Evolutionary conservation across 2,329 filamentous ascomycete species (phyloP), one percentile per base, ranked within the genome.

Genomic region (Alternaria metachromatica): DNA sequence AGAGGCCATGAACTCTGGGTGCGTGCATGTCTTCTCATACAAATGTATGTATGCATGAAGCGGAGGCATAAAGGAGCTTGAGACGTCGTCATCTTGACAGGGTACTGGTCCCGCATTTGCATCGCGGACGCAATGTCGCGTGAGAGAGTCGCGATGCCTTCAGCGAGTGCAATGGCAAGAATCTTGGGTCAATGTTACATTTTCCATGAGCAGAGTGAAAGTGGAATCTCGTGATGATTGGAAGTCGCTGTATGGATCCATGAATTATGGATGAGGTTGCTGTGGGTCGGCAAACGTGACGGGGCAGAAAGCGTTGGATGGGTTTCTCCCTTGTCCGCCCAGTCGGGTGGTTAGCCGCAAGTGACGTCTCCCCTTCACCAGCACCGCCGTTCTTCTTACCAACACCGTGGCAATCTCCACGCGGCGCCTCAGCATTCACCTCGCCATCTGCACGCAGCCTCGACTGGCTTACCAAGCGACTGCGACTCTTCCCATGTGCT

Each of bases 401-500:
- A 59, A 50, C 54, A 63, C 61, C 59, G 70, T 70, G 69, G 69
- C 68, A 55, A 68, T 63, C 64, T 60, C 58, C 62, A 65, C 68
- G 60, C 64, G 59, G 63, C 63, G 46, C 58, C n/a, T 13, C 58
- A 62, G 33, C 62, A 51, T 37, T 55, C 30, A 48, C 58, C 55
- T 45, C 30, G 44, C 58, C 55, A 45, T 58, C 55, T 58, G 55
- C 37, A 49, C 15, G 54, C 56, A 54, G 63, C 57, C 54, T 58
- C 51, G 55, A 54, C 18, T 50, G 60, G 55, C 64, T 20, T 37
- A 54, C 55, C 54, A 53, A 56, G 61, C 58, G 59, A 64, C 50
- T 60, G 62, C 66, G 61, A 61, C 41, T 63, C 30, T 61, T 64
- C 70, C 65, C 67, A 76, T 77, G 74, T 74, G 73, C 72, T 74